Evolutionary conservation across 2,329 filamentous ascomycete genomes (phyloP).

Genomic region (Tothia fuscella): DNA sequence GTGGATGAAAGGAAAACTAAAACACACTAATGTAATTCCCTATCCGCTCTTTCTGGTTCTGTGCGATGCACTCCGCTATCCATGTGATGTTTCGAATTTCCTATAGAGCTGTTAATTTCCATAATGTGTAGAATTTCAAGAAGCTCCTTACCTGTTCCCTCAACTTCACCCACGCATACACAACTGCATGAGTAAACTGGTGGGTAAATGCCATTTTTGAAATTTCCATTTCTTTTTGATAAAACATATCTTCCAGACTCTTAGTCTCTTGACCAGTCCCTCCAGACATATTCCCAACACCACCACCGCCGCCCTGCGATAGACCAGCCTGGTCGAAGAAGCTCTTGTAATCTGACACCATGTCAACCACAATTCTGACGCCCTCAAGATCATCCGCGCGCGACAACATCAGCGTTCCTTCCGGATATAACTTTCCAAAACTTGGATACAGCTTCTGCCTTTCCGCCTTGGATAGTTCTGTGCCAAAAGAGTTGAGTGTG

Average conservation of each 20-base stretch:
- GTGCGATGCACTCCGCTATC: slow-evolving; percentile 98
- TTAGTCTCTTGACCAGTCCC: slow-evolving; percentile 70
- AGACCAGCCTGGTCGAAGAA: slow-evolving; percentile 90
- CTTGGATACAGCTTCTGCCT: slow-evolving; percentile 91
- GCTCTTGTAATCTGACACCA: slow-evolving; percentile 81
- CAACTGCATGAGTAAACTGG: slow-evolving; percentile 88
- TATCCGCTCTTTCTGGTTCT: slow-evolving; percentile 98
- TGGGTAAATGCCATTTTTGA: slow-evolving; percentile 90
- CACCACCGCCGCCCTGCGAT: slow-evolving; percentile 59
- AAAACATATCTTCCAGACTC: slow-evolving; percentile 94
- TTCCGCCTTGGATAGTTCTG: slow-evolving; percentile 85
- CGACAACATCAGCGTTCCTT: slow-evolving; percentile 89
- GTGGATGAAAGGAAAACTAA: slow-evolving; percentile 29
- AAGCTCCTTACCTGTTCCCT: slow-evolving; percentile 84
- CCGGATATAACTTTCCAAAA: slow-evolving; percentile 84
- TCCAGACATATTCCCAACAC: slow-evolving; percentile 74
- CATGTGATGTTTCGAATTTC: slow-evolving; percentile 99
- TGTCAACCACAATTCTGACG: slow-evolving; percentile 85
- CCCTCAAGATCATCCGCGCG: slow-evolving; percentile 91
- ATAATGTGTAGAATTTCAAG: not conserved
- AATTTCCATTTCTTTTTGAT: slow-evolving; percentile 99
- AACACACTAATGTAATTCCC: slow-evolving; percentile 99
- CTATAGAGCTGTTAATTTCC: slow-evolving; percentile 32
- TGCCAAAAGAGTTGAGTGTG: slow-evolving; percentile 96
- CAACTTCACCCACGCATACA: slow-evolving; percentile 96